A percentile compares a stretch with the other conserved stretches of the same genome.
These are phyloP conservation scores for Claviceps spartinae DNA, from an alignment of 2,329 filamentous ascomycete species.

Conservation along the genomic window DNA sequence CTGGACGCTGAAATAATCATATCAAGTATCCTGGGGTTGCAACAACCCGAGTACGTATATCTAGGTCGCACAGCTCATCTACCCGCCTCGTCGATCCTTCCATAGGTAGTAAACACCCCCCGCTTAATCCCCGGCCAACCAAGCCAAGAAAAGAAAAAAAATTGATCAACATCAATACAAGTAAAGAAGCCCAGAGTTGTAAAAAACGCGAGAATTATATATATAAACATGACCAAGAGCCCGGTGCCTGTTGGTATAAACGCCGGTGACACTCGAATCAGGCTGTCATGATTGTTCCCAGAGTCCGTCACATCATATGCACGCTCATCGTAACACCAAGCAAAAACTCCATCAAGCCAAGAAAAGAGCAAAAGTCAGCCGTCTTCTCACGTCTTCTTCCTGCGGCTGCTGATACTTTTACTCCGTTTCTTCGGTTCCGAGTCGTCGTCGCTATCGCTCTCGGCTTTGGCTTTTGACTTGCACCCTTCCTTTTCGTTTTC, in stretches of 20 bases:
- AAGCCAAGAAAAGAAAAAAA: too few relatives aligned
- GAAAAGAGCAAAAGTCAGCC: neutral
- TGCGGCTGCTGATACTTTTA: conserved; percentile 30
- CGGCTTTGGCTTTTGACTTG: conserved; percentile 30
- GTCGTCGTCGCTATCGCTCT: conserved; percentile 41
- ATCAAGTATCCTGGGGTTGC: too few relatives aligned
- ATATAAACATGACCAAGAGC: neutral
- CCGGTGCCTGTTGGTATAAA: conserved; percentile 12
- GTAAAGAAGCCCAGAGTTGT: neutral
- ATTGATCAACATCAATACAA: neutral
- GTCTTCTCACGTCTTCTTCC: conserved; percentile 26
- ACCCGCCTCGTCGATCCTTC: too few relatives aligned
- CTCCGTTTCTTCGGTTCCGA: conserved; percentile 34
- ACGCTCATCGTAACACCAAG: neutral
- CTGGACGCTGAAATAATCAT: too few relatives aligned
- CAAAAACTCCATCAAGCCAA: neutral
- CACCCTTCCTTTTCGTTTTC: conserved; percentile 40
- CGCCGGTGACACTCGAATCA: conserved; percentile 9
- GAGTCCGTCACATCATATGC: neutral
- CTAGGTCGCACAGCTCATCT: too few relatives aligned
- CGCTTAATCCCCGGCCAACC: too few relatives aligned
- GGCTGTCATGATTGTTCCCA: neutral
- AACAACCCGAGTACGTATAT: too few relatives aligned
- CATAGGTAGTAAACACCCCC: too few relatives aligned
- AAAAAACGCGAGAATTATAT: neutral